phyloP scores from a whole-genome alignment of 176 grass and related monocot genomes.

The Phoenix dactylifera region DNA sequence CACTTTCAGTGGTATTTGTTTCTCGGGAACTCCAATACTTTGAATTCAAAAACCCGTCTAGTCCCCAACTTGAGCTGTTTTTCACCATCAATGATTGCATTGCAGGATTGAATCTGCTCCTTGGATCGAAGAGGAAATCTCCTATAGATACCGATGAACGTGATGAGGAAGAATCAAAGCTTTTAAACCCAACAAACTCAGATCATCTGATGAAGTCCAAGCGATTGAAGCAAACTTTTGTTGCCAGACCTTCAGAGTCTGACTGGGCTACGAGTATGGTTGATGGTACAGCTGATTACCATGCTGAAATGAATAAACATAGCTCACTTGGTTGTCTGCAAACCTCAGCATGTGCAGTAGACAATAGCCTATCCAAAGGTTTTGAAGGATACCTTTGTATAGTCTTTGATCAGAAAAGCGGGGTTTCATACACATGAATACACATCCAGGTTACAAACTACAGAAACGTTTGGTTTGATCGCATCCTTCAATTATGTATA shows the following conservation, averaged over 20 bases:
- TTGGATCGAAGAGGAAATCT: constrained; percentile 88
- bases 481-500: too few species aligned
- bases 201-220: constrained; percentile 40
- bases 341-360: constrained; percentile 46
- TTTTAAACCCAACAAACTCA: constrained; percentile 32
- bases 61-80: not conserved
- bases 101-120: constrained; percentile 67
- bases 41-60: too few species aligned
- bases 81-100: constrained; percentile 13
- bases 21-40: too few species aligned
- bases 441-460: too few species aligned
- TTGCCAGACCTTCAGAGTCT: constrained; percentile 22
- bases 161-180: constrained; percentile 36
- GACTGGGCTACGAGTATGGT: constrained; percentile 23
- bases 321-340: constrained; percentile 53
- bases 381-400: constrained; percentile 68
- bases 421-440: constrained; percentile 3
- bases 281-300: constrained; percentile 26
- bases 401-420: constrained; percentile 32
- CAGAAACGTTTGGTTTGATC: too few species aligned
- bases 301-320: constrained; percentile 32
- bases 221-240: constrained; percentile 37
- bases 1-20: constrained; percentile 57
- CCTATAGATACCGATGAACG: constrained; percentile 26
- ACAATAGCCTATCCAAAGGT: constrained; percentile 60